Conservation (phyloP, 2,329 filamentous ascomycete species). For the Scedosporium apiospermum region DNA sequence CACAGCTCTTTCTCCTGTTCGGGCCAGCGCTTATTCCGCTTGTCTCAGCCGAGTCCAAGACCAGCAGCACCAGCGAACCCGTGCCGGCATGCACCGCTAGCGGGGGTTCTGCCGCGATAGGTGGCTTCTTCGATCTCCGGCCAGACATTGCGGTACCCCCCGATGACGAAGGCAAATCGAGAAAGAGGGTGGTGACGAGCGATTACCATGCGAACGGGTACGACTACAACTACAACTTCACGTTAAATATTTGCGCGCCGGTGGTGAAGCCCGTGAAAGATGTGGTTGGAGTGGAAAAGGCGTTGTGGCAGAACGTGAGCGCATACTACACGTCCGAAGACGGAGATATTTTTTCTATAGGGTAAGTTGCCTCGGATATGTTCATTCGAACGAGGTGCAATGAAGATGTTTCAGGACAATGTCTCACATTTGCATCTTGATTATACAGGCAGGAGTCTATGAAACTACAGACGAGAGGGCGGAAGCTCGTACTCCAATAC, state of each 20-base stretch:
- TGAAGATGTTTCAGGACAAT: background rate
- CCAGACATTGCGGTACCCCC: slow-evolving; percentile 38
- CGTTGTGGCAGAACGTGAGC: slow-evolving; percentile 62
- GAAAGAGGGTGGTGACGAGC: slow-evolving; percentile 26
- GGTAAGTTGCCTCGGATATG: slow-evolving; percentile 37
- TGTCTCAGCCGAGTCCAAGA: slow-evolving; percentile 21
- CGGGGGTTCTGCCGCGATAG: slow-evolving; percentile 38
- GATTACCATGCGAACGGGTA: slow-evolving; percentile 61
- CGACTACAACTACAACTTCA: slow-evolving; percentile 75
- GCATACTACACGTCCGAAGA: slow-evolving; percentile 63
- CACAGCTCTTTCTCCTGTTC: slow-evolving; percentile 21
- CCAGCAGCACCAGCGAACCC: slow-evolving; percentile 28
- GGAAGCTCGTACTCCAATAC: slow-evolving; percentile 70
- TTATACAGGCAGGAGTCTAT: slow-evolving; percentile 42
- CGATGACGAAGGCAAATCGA: slow-evolving; percentile 32
- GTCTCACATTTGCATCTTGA: background rate
- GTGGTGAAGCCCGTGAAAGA: slow-evolving; percentile 58
- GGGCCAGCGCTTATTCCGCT: slow-evolving; percentile 15
- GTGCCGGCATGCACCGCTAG: slow-evolving; percentile 45
- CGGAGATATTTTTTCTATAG: slow-evolving; percentile 63
- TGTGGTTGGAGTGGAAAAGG: slow-evolving; percentile 54
- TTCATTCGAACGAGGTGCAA: background rate
- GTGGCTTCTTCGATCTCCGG: slow-evolving; percentile 50
- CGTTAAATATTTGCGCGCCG: slow-evolving; percentile 69
- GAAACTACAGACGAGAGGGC: slow-evolving; percentile 49